phyloP scores from a whole-genome alignment of 176 grass and related monocot species.

The Typha latifolia region DNA sequence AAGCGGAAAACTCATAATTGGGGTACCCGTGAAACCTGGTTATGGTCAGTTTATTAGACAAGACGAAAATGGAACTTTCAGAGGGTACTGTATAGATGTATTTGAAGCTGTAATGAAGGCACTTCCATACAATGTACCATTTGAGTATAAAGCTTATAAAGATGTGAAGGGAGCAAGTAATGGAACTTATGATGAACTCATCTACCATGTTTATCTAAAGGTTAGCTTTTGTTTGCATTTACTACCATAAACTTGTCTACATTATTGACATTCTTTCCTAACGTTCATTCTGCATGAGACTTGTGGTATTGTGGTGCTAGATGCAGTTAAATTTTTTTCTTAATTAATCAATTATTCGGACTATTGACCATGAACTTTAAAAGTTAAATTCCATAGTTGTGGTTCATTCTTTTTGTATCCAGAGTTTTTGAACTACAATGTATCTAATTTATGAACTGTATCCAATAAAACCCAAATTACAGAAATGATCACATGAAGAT shows the following conservation, averaged over 20 bases:
- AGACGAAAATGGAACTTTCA: background rate
- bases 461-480: too few species aligned
- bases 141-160: constrained; percentile 8
- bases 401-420: too few species aligned
- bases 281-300: too few species aligned
- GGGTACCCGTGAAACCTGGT: constrained; percentile 48
- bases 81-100: constrained; percentile 39
- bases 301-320: too few species aligned
- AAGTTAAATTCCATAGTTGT: too few species aligned
- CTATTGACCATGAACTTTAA: too few species aligned
- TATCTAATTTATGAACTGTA: too few species aligned
- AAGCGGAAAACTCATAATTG: constrained; percentile 26
- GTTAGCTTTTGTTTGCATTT: constrained; percentile 22
- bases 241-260: background rate
- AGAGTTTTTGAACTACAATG: too few species aligned
- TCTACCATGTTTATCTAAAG: constrained; percentile 58
- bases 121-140: constrained; percentile 27
- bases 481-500: too few species aligned
- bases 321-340: too few species aligned
- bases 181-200: constrained; percentile 53
- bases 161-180: constrained; percentile 29
- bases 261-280: background rate
- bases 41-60: constrained; percentile 30
- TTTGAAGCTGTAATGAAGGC: constrained; percentile 32
- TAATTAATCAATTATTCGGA: too few species aligned